Conservation (phyloP, 2,329 filamentous ascomycete genomes). For the Phialocephala subalpina region DNA sequence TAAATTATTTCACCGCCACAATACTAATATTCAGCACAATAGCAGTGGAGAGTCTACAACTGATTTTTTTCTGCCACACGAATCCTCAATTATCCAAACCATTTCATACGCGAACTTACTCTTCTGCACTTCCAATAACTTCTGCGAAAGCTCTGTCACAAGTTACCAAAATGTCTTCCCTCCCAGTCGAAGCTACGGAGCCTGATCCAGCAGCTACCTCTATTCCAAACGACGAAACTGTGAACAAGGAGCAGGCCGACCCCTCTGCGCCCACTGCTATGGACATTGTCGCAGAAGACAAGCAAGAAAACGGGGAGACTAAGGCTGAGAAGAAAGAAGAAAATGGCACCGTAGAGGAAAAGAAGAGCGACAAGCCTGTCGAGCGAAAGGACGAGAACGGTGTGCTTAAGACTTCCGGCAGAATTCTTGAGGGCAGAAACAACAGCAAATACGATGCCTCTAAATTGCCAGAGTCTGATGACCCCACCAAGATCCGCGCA, state of each 20-base stretch:
- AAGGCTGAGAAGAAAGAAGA: slow-evolving; percentile 23
- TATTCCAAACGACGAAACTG: slow-evolving; percentile 31
- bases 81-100: background rate
- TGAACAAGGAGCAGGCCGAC: slow-evolving; percentile 29
- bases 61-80: slow-evolving; percentile 9
- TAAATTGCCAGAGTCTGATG: slow-evolving; percentile 61
- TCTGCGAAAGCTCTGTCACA: background rate
- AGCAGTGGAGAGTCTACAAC: slow-evolving; percentile 9
- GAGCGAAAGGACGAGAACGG: slow-evolving; percentile 32
- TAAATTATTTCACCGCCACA: slow-evolving; percentile 22
- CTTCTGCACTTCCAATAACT: slow-evolving; percentile 12
- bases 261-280: slow-evolving; percentile 27
- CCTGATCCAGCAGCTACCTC: slow-evolving; percentile 36
- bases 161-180: slow-evolving; percentile 36
- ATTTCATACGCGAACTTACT: background rate
- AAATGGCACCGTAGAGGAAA: slow-evolving; percentile 23
- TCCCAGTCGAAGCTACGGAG: slow-evolving; percentile 34
- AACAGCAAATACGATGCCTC: slow-evolving; percentile 66
- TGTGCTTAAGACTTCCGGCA: slow-evolving; percentile 37
- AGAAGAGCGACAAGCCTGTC: slow-evolving; percentile 17
- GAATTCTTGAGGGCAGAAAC: slow-evolving; percentile 44
- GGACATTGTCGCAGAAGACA: slow-evolving; percentile 15
- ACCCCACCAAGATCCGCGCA: slow-evolving; percentile 71
- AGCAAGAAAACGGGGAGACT: slow-evolving; percentile 28
- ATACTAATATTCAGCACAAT: slow-evolving; percentile 2